phyloP scores from a whole-genome alignment of 768 basidiomycete genomes.

The Cubamyces sp. region DNA sequence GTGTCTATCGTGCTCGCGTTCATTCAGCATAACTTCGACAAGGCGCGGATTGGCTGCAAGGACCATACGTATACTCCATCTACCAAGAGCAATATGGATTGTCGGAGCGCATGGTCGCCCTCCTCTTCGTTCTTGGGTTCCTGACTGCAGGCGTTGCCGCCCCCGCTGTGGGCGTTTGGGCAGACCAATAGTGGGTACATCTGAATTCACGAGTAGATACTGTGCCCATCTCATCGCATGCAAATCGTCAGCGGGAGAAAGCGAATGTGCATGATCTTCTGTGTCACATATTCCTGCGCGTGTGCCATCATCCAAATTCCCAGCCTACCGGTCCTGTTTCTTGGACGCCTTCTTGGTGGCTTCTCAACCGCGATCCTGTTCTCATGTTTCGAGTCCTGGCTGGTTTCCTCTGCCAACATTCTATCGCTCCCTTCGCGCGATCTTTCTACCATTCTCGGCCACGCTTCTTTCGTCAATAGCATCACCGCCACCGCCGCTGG shows the following conservation, averaged over 20 bases:
- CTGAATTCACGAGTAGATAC: not conserved
- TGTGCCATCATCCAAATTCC: constrained; percentile 64
- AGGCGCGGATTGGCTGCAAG: constrained; percentile 57
- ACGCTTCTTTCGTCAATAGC: constrained; percentile 74
- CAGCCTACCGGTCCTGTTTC: constrained; percentile 58
- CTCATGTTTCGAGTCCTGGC: constrained; percentile 79
- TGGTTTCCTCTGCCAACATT: constrained; percentile 63
- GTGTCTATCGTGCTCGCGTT: not conserved
- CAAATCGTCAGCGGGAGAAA: constrained; percentile 58
- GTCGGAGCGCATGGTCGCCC: constrained; percentile 64
- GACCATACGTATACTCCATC: constrained; percentile 77
- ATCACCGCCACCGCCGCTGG: constrained; percentile 72
- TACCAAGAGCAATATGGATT: constrained; percentile 71
- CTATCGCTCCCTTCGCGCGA: constrained; percentile 56
- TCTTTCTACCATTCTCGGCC: constrained; percentile 71
- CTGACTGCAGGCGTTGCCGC: constrained; percentile 69
- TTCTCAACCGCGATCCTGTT: constrained; percentile 77
- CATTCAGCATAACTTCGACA: not conserved
- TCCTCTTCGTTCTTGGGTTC: constrained; percentile 81
- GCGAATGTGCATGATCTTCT: constrained; percentile 71
- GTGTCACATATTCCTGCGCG: constrained; percentile 62
- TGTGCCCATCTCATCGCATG: not conserved
- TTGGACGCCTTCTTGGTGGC: constrained; percentile 70
- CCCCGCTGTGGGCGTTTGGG: constrained; percentile 77
- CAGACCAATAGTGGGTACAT: constrained; percentile 67